Conservation (phyloP, 441 rosid species). For the Adansonia rubrostipa region DNA sequence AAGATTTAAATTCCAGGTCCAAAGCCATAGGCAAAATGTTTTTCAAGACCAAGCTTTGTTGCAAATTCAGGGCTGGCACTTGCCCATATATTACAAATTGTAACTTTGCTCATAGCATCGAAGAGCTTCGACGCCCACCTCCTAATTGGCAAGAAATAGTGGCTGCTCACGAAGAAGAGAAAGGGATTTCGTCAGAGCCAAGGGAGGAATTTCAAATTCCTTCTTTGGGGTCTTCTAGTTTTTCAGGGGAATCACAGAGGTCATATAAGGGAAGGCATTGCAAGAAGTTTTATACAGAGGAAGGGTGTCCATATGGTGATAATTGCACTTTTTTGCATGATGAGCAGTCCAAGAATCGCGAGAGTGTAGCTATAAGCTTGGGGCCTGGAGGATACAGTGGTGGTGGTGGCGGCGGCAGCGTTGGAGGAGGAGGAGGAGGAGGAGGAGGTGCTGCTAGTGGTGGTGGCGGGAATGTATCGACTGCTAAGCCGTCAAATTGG, state of each 20-base stretch:
- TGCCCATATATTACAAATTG: slow-evolving; percentile 88
- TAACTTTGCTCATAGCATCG: slow-evolving; percentile 90
- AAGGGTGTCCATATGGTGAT: slow-evolving; percentile 96
- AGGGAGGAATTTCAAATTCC: slow-evolving; percentile 94
- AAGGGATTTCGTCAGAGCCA: slow-evolving; percentile 36
- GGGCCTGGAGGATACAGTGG: slow-evolving; percentile 85
- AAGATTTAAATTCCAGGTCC: slow-evolving; percentile 51
- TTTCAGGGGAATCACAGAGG: slow-evolving; percentile 66
- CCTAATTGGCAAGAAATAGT: slow-evolving; percentile 95
- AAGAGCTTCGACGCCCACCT: slow-evolving; percentile 96
- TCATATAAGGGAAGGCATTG: slow-evolving; percentile 91
- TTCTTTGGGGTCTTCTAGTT: slow-evolving; percentile 52
- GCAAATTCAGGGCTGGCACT: slow-evolving; percentile 80
- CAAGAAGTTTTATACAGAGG: slow-evolving; percentile 91
- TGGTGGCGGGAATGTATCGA: slow-evolving; percentile 41
- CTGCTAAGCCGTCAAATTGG: slow-evolving; percentile 77
- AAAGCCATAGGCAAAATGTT: slow-evolving; percentile 91
- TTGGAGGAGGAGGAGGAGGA: neutral
- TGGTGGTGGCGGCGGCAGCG: slow-evolving; percentile 36
- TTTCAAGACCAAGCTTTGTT: slow-evolving; percentile 90
- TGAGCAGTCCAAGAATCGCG: slow-evolving; percentile 86
- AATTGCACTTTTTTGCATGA: slow-evolving; percentile 86
- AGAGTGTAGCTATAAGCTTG: slow-evolving; percentile 90
- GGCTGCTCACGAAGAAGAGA: slow-evolving; percentile 75
- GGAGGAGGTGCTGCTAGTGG: slow-evolving; percentile 47